phyloP scores from a whole-genome alignment of 164 flowering plant species.

The Echeveria elegans region DNA sequence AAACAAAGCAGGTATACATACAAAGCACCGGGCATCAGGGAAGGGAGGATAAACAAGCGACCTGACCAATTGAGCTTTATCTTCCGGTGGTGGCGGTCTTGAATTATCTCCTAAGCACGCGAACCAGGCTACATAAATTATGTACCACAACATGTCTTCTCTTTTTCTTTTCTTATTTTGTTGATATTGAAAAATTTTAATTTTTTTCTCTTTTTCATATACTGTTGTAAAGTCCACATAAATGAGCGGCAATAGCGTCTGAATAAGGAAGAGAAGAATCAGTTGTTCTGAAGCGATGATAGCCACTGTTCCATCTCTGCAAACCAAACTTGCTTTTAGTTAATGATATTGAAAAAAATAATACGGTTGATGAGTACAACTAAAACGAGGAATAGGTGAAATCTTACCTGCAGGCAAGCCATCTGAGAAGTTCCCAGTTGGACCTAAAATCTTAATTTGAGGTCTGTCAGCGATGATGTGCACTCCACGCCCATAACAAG shows the following conservation, averaged over 20 bases:
- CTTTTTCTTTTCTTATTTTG: not conserved
- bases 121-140: constrained; percentile 3
- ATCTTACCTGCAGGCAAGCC: not conserved
- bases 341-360: not conserved
- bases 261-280: constrained; percentile 6
- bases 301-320: constrained; percentile 37
- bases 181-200: not conserved
- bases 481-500: constrained; percentile 54
- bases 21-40: too few relatives aligned
- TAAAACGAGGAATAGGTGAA: not conserved
- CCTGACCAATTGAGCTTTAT: not conserved
- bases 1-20: too few relatives aligned
- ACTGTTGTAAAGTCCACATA: not conserved
- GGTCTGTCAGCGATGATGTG: not conserved
- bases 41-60: not conserved
- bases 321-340: not conserved
- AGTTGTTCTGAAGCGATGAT: constrained; percentile 22
- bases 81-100: not conserved
- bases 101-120: not conserved
- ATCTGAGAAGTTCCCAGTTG: not conserved
- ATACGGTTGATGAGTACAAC: not conserved
- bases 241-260: constrained; percentile 2
- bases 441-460: not conserved
- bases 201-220: not conserved
- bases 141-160: not conserved